Conservation (phyloP, 2,329 filamentous ascomycete genomes). For the Thielaviopsis ethacetica region DNA sequence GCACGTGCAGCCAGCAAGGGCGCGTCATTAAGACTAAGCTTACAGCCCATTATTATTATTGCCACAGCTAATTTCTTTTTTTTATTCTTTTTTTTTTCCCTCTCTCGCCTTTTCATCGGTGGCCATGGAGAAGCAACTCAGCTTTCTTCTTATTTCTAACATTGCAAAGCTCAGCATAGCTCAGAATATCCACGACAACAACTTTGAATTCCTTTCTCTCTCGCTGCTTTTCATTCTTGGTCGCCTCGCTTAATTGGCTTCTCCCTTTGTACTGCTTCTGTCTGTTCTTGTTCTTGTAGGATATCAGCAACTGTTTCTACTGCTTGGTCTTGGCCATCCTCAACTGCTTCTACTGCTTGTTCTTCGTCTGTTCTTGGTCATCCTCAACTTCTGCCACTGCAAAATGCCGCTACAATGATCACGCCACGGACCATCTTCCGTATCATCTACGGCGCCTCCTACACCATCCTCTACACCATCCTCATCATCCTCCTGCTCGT, state of each 20-base stretch:
- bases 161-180: too few relatives aligned
- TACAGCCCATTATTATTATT: background rate
- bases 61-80: background rate
- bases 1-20: background rate
- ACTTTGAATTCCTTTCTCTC: too few relatives aligned
- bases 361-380: too few relatives aligned
- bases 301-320: too few relatives aligned
- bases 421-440: slow-evolving; percentile 45
- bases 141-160: background rate
- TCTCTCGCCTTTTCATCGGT: background rate
- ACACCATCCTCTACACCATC: slow-evolving; percentile 58
- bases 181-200: too few relatives aligned
- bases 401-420: slow-evolving; percentile 21
- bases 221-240: slow-evolving; percentile 4
- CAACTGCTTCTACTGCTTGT: too few relatives aligned
- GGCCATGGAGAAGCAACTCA: too few relatives aligned
- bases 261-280: too few relatives aligned
- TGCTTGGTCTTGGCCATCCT: too few relatives aligned
- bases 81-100: background rate
- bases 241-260: slow-evolving; percentile 3
- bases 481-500: slow-evolving; percentile 59
- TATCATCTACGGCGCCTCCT: slow-evolving; percentile 67
- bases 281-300: too few relatives aligned
- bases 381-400: background rate
- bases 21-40: background rate